Evolutionary conservation across 495 filamentous ascomycete genomes (phyloP).

Genomic region (Jackrogersella minutella): DNA sequence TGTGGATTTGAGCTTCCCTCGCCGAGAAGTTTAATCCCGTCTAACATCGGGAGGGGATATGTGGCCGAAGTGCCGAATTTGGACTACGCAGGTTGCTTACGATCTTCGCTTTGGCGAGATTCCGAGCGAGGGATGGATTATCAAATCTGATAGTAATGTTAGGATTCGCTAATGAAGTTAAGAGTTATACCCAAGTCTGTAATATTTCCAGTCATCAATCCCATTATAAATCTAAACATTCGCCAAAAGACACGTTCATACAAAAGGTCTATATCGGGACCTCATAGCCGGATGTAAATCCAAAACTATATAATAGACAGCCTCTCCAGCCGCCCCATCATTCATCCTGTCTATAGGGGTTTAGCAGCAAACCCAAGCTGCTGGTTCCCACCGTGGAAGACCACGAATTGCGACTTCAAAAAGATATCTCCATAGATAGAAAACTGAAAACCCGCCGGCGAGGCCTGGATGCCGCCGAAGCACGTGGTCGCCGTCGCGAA

Average conservation of each 20-base stretch:
- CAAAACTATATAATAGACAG: neutral
- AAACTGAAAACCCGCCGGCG: constrained; percentile 65
- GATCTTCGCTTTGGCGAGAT: neutral
- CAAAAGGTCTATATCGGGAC: neutral
- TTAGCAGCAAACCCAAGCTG: constrained; percentile 71
- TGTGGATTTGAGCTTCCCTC: neutral
- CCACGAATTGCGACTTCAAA: constrained; percentile 82
- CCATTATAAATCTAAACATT: neutral
- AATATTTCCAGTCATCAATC: constrained; percentile 7
- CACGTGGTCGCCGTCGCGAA: constrained; percentile 59
- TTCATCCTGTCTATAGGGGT: constrained; percentile 24
- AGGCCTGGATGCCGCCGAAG: constrained; percentile 72
- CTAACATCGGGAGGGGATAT: neutral
- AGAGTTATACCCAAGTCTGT: neutral
- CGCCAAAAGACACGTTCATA: neutral
- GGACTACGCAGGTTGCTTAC: neutral
- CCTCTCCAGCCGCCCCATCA: neutral
- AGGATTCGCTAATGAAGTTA: neutral
- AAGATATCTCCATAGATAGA: constrained; percentile 86
- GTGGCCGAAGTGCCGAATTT: constrained; percentile 14
- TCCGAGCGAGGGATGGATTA: neutral
- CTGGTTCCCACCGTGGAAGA: constrained; percentile 69
- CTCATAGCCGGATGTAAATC: constrained; percentile 4
- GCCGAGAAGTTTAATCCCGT: neutral
- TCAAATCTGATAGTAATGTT: neutral